Percentiles rank a stretch among this genome's conserved stretches.
Conservation (phyloP, 257 asterid genomes). For the Parsonsia alboflavescens region DNA sequence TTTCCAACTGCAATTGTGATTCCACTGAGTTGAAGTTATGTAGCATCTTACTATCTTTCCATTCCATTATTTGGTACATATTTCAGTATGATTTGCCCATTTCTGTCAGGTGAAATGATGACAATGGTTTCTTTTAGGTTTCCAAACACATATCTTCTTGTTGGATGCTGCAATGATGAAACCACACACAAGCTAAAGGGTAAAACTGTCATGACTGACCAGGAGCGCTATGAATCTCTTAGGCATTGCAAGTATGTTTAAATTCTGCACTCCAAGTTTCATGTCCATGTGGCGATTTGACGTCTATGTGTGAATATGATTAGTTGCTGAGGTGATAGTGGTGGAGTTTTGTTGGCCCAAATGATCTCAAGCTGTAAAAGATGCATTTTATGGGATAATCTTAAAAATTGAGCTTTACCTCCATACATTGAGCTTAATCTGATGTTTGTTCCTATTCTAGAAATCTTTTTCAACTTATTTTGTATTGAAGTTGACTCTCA, state of each 20-base stretch:
- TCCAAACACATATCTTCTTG: constrained; percentile 74
- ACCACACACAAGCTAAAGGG: constrained; percentile 88
- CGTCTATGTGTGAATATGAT: neutral
- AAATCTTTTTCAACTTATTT: neutral
- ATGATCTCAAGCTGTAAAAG: neutral
- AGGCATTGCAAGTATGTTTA: constrained; percentile 78
- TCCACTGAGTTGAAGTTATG: neutral
- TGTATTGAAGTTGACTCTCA: neutral
- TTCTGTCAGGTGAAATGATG: neutral
- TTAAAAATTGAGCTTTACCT: neutral
- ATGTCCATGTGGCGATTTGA: neutral
- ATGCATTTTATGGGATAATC: neutral
- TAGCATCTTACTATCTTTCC: neutral
- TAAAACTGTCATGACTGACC: constrained; percentile 82
- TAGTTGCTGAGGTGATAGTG: neutral
- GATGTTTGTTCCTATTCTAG: neutral
- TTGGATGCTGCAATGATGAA: constrained; percentile 92
- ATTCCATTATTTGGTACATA: neutral
- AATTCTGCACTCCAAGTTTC: neutral
- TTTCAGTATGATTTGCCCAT: neutral
- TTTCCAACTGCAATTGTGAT: neutral
- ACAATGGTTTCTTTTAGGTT: constrained; percentile 39
- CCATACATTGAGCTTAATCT: neutral
- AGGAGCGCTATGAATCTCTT: constrained; percentile 89
- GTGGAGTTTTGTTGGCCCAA: neutral